Conservation (phyloP, 2,329 filamentous ascomycete genomes). For the Ophiostoma ulmi region DNA sequence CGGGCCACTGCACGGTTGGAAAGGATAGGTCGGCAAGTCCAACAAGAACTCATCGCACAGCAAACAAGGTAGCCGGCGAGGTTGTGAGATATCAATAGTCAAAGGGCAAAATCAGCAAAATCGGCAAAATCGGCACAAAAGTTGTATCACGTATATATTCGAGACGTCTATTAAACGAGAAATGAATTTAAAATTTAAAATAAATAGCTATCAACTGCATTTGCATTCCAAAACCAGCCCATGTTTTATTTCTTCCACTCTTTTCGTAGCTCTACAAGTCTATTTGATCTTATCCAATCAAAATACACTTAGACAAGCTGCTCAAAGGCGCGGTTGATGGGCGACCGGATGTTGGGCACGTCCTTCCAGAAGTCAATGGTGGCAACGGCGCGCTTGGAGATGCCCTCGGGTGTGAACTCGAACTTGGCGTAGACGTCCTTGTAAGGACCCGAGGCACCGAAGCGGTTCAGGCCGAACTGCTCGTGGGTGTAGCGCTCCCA, state of each 20-base stretch:
- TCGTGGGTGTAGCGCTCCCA: constrained; percentile 99
- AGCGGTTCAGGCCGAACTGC: constrained; percentile 98
- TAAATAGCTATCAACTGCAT: constrained; percentile 22
- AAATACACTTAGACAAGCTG: constrained; percentile 71
- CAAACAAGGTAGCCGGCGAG: constrained; percentile 21
- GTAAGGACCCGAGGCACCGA: constrained; percentile 95
- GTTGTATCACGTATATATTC: not conserved
- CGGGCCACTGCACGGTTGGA: constrained; percentile 51
- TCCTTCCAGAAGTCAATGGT: constrained; percentile 98
- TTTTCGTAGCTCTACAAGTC: not conserved
- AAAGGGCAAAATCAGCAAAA: not conserved
- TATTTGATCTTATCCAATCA: not conserved
- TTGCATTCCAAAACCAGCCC: constrained; percentile 8
- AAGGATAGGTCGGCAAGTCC: constrained; percentile 50
- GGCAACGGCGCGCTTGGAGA: constrained; percentile 86
- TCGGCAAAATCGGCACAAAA: not conserved
- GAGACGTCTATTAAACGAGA: constrained; percentile 3
- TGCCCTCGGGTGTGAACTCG: constrained; percentile 96
- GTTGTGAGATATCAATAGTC: not conserved
- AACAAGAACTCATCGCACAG: constrained; percentile 47
- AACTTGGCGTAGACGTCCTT: constrained; percentile 99
- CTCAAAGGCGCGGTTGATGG: constrained; percentile 95
- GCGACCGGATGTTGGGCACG: constrained; percentile 81
- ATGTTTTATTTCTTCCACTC: constrained; percentile 8
- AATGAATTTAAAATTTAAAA: constrained; percentile 13